phyloP scores from a whole-genome alignment of 2,329 filamentous ascomycete genomes.

The Periglandula ipomoeae region DNA sequence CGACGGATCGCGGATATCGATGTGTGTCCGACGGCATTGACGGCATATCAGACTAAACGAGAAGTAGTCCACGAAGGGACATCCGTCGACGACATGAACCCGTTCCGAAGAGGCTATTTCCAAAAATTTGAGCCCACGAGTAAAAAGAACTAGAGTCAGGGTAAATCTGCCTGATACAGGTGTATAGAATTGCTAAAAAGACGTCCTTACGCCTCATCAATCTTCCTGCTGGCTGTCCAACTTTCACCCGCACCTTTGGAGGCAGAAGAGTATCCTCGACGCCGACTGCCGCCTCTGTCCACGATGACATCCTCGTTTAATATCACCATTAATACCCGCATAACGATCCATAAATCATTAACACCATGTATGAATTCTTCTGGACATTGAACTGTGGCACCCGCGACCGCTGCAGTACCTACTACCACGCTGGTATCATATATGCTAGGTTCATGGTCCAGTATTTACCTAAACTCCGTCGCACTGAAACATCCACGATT shows the following conservation, averaged over 20 bases:
- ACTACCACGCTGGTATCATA: neutral
- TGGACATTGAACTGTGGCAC: neutral
- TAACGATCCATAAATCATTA: neutral
- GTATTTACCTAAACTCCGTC: conserved; percentile 61
- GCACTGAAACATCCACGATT: conserved; percentile 76
- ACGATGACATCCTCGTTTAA: neutral
- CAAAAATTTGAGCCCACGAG: conserved; percentile 34
- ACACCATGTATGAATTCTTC: neutral
- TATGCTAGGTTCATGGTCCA: neutral
- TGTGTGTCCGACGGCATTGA: conserved; percentile 37
- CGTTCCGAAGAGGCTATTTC: conserved; percentile 51
- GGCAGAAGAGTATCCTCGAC: too few relatives aligned
- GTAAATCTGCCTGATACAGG: neutral
- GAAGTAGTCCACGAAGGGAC: conserved; percentile 28
- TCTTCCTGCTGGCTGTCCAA: neutral
- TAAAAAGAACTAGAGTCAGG: neutral
- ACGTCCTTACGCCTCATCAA: neutral
- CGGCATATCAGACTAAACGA: conserved; percentile 22
- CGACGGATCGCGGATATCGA: conserved; percentile 54
- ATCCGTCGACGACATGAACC: conserved; percentile 50
- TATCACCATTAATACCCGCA: neutral
- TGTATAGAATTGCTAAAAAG: neutral
- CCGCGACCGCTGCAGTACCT: neutral
- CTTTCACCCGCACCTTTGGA: neutral
- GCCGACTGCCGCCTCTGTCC: neutral